Evolutionary conservation across 495 filamentous ascomycete species (phyloP), one percentile per base, ranked within the genome.

Genomic region (Aspergillus bertholletiae): DNA sequence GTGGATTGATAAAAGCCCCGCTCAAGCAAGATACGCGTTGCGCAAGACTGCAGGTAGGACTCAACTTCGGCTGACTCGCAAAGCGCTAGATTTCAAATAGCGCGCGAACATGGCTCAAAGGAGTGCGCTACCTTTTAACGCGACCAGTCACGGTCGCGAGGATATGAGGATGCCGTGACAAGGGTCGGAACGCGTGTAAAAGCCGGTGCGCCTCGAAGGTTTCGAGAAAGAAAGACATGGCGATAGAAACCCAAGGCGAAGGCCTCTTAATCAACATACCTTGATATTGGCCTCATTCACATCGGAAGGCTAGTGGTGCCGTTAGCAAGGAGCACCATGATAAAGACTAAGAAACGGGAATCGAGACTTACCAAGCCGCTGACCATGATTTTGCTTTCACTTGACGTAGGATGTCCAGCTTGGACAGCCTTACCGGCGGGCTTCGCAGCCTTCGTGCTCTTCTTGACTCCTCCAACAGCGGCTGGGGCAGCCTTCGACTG

Each of bases 361-460:
- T 56, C 57, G n/a, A 57, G 17, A 75, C 92, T 78, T 86, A 96
- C 93, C 81, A 98, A 80, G 78, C 92, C 92, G 85, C 89, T 95
- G 74, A 98, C 92, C 72, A 96, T 86, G 77, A 97, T 94, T 76
- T 97, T 97, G 81, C 90, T 92, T 51, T 91, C 90, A 66, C 82
- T 83, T 46, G 72, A 58, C 46, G 67, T 75, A 56, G 79, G 67
- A 55, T 81, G 78, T 55, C 85, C 86, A 60, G 81, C 84, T 46
- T 91, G 83, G 20, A 77, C 74, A 46, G 79, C 70, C 81, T 90
- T 92, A 48, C 76, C 69, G 57, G 78, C 69, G 57, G 74, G 63
- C 67, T 87, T 90, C 56, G 81, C 69, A 49, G 76, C 66, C 70
- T 80, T 88, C 24, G 84, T 77, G 41, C 73, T 82, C 82, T 97